Evolutionary conservation across 768 basidiomycete species (phyloP).

Genomic region (Coprinopsis cinerea): DNA sequence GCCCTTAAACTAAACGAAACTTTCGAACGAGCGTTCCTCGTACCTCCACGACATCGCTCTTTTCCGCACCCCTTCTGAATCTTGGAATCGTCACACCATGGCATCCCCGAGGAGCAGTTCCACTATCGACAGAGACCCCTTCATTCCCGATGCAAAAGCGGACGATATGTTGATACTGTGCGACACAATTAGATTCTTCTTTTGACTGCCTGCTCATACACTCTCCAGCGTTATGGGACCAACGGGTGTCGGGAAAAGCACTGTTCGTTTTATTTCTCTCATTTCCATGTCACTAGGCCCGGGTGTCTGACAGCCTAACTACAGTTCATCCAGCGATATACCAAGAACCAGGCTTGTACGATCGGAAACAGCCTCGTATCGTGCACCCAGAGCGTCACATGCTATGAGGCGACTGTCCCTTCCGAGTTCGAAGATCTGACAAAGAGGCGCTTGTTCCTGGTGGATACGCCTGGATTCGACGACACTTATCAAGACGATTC

Average conservation of each 20-base stretch:
- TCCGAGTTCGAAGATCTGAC: neutral
- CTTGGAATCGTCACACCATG: no score
- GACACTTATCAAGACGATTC: conserved; percentile 12
- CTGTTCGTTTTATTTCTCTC: neutral
- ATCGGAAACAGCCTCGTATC: conserved; percentile 7
- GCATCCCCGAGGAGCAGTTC: no score
- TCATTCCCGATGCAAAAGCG: no score
- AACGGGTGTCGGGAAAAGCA: conserved; percentile 3
- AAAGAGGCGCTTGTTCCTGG: conserved; percentile 1
- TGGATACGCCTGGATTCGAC: conserved; percentile 15
- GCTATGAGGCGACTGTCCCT: neutral
- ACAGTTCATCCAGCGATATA: conserved; percentile 9
- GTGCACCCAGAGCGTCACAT: conserved; percentile 7
- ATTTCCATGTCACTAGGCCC: neutral
- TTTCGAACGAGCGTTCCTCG: no score
- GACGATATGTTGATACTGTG: conserved; percentile 5
- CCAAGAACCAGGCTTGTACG: neutral
- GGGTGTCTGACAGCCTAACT: neutral
- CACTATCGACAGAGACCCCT: no score
- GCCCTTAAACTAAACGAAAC: no score
- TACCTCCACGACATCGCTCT: no score
- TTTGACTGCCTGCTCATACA: neutral
- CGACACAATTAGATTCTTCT: no score
- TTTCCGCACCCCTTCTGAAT: no score
- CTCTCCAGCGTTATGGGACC: conserved; percentile 5